Percentiles rank a stretch among this genome's conserved stretches.
Evolutionary conservation across 441 rosid species (phyloP).

Genomic region (Gossypium davidsonii): DNA sequence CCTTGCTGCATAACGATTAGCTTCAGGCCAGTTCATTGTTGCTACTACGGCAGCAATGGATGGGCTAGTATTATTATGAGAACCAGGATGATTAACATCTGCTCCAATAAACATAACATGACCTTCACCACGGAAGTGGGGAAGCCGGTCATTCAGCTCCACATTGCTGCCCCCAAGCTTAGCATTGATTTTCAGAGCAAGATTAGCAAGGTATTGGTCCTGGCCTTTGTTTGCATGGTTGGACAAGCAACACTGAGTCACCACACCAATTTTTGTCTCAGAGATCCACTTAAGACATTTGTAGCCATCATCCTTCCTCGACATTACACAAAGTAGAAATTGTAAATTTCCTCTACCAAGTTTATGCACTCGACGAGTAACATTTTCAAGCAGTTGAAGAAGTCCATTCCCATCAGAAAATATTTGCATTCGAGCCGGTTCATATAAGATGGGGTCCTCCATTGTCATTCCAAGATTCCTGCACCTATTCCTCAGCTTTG

Average conservation of each 20-base stretch:
- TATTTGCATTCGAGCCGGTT: conserved; percentile 34
- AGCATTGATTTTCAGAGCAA: conserved; percentile 56
- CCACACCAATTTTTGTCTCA: conserved; percentile 48
- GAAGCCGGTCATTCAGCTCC: conserved; percentile 38
- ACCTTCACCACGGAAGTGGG: conserved; percentile 22
- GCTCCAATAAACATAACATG: conserved; percentile 52
- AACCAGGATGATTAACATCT: conserved; percentile 51
- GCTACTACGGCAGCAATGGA: conserved; percentile 55
- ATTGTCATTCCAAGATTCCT: conserved; percentile 50
- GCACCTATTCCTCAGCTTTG: conserved; percentile 40
- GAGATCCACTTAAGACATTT: conserved; percentile 50
- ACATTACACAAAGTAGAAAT: conserved; percentile 71
- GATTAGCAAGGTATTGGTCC: conserved; percentile 47
- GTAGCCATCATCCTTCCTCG: conserved; percentile 50
- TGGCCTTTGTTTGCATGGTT: conserved; percentile 21
- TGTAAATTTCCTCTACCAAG: conserved; percentile 27
- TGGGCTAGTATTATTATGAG: conserved; percentile 37
- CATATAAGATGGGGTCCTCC: conserved; percentile 36
- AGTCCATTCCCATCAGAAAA: conserved; percentile 37
- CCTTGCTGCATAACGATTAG: conserved; percentile 46
- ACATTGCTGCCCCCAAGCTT: conserved; percentile 66
- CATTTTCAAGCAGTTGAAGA: conserved; percentile 27
- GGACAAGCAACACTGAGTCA: conserved; percentile 53
- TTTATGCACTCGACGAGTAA: conserved; percentile 15
- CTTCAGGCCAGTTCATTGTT: conserved; percentile 52